phyloP scores from a whole-genome alignment of 2,329 filamentous ascomycete genomes.

The Metarhizium brunneum region DNA sequence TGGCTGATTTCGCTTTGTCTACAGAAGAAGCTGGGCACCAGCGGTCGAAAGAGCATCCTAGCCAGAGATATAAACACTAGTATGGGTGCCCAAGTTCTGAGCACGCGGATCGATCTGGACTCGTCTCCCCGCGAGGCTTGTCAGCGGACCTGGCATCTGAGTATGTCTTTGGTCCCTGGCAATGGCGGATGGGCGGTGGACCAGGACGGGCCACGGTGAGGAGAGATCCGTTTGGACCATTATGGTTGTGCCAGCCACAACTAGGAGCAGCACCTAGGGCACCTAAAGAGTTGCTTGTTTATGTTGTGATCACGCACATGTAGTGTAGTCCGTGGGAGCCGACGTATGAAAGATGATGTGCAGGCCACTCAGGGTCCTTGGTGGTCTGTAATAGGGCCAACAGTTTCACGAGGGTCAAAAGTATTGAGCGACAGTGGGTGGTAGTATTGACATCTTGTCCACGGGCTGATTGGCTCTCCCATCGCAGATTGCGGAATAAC shows the following conservation, averaged over 20 bases:
- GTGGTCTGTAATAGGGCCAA: neutral
- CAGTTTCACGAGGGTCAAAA: neutral
- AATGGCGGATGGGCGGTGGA: neutral
- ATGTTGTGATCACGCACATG: constrained; percentile 1
- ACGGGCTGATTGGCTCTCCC: neutral
- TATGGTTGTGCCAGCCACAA: neutral
- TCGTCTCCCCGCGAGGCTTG: neutral
- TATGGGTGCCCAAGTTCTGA: constrained; percentile 5
- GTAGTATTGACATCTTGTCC: neutral
- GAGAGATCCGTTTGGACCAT: neutral
- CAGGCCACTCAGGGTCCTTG: neutral
- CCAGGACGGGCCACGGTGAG: neutral
- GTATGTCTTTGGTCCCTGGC: neutral
- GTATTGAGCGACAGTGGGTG: neutral
- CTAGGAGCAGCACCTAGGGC: neutral
- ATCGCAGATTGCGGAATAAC: neutral
- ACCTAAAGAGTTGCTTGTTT: neutral
- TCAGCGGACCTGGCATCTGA: constrained; percentile 1
- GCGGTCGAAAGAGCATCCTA: neutral
- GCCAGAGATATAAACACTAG: neutral
- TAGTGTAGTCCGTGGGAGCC: neutral
- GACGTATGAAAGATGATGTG: constrained; percentile 5
- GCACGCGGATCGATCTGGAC: constrained; percentile 3
- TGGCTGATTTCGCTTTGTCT: neutral
- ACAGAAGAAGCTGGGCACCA: constrained; percentile 1